Evolutionary conservation across 257 asterid species (phyloP).

Genomic region (Schizonepeta tenuifolia): DNA sequence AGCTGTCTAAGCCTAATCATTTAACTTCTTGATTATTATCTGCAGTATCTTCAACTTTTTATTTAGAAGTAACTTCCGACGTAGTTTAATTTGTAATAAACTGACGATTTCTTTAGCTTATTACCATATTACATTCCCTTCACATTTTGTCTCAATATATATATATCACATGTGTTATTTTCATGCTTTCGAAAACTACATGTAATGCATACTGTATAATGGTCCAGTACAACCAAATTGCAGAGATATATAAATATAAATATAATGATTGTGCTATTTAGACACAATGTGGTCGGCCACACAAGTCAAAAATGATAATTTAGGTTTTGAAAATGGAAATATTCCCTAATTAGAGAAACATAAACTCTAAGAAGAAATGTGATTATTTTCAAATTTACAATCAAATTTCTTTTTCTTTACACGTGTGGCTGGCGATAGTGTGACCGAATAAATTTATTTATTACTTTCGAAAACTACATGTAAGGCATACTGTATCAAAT

Average conservation of each 20-base stretch:
- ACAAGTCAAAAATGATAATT: no score
- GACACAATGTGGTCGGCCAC: no score
- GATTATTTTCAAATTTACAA: no score
- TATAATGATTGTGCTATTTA: no score
- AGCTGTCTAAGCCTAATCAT: background rate
- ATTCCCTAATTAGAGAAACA: no score
- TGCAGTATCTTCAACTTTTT: no score
- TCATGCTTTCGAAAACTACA: background rate
- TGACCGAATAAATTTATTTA: no score
- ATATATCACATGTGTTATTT: background rate
- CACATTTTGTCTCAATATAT: conserved; percentile 10
- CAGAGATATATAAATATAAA: no score
- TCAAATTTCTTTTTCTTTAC: no score
- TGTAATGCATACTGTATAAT: background rate
- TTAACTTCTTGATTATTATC: background rate
- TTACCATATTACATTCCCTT: background rate
- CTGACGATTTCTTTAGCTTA: background rate
- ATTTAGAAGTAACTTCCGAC: background rate
- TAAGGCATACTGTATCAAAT: background rate
- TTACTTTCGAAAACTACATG: background rate
- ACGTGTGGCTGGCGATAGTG: no score
- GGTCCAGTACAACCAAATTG: conserved; percentile 29
- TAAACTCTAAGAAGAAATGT: no score
- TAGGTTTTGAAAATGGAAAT: no score
- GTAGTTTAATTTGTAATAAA: background rate